A percentile compares a stretch with the other conserved stretches of the same genome.
Evolutionary conservation across 2,329 filamentous ascomycete species (phyloP).

Genomic region (Dothideomycetes sp.): DNA sequence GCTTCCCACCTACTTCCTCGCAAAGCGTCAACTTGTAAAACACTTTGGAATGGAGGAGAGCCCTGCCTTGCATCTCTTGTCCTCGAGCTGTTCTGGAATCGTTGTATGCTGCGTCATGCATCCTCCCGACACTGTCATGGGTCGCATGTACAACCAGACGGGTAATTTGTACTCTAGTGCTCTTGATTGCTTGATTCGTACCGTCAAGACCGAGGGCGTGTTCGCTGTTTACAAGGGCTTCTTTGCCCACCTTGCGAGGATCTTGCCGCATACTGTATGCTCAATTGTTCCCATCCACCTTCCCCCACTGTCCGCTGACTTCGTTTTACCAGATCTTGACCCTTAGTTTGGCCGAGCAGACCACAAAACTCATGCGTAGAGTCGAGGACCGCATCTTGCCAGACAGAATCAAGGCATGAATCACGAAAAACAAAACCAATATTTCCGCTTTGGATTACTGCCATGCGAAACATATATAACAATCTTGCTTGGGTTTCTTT

Average conservation of each 20-base stretch:
- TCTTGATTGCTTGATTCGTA: conserved; percentile 86
- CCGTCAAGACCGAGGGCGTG: conserved; percentile 80
- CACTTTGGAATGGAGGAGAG: conserved; percentile 88
- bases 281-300: neutral
- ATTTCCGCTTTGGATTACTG: too few species aligned
- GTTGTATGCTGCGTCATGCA: conserved; percentile 98
- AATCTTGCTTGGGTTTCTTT: too few species aligned
- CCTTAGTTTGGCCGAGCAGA: conserved; percentile 88
- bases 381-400: conserved; percentile 54
- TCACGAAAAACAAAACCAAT: too few species aligned
- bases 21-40: conserved; percentile 73
- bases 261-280: conserved; percentile 77
- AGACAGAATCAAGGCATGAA: conserved; percentile 18
- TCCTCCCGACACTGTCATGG: conserved; percentile 98
- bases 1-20: conserved; percentile 95
- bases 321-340: conserved; percentile 60
- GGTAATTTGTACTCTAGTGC: conserved; percentile 93
- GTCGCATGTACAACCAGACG: conserved; percentile 96
- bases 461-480: too few species aligned
- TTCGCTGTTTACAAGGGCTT: conserved; percentile 97
- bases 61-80: conserved; percentile 76
- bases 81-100: conserved; percentile 83
- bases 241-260: conserved; percentile 85
- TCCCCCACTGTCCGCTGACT: conserved; percentile 17
- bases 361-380: conserved; percentile 80